phyloP scores from a whole-genome alignment of 2,329 filamentous ascomycete species.

The Amphichorda felina region DNA sequence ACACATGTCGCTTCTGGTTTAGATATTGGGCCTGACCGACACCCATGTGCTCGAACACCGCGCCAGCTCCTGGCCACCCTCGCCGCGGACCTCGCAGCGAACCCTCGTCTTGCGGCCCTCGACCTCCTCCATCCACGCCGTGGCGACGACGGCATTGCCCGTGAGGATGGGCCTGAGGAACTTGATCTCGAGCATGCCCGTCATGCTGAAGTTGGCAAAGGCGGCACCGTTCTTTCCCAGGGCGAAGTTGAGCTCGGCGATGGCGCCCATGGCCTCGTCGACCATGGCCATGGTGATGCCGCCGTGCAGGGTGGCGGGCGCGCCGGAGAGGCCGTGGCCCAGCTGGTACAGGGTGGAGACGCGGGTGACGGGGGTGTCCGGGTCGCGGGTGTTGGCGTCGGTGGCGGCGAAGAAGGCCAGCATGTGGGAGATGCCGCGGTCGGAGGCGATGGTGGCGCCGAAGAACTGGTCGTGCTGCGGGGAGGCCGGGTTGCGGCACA shows the following conservation, averaged over 20 bases:
- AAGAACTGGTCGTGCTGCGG: constrained; percentile 20
- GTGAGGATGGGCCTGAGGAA: constrained; percentile 19
- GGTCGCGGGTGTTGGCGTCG: not conserved
- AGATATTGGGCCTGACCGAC: constrained; percentile 17
- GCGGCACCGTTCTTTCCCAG: constrained; percentile 16
- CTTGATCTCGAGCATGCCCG: constrained; percentile 20
- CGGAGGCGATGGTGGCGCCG: constrained; percentile 15
- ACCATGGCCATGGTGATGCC: constrained; percentile 21
- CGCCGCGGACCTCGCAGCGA: constrained; percentile 15
- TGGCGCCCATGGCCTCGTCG: constrained; percentile 22
- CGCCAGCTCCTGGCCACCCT: constrained; percentile 15
- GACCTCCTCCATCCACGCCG: constrained; percentile 16
- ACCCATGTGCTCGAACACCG: constrained; percentile 20
- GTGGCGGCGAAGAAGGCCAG: constrained; percentile 16
- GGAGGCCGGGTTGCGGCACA: constrained; percentile 17
- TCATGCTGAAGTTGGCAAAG: constrained; percentile 17
- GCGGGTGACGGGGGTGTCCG: constrained; percentile 11
- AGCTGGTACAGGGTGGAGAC: constrained; percentile 18
- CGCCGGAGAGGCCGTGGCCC: constrained; percentile 20
- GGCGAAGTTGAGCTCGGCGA: constrained; percentile 22
- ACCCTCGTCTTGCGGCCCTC: constrained; percentile 21
- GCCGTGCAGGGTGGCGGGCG: constrained; percentile 20
- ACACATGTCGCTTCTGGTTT: not conserved
- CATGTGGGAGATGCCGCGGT: constrained; percentile 17
- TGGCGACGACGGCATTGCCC: constrained; percentile 16